Base-by-base conservation (phyloP, 345 rosid genomes). In the Hirschfeldia incana region DNA sequence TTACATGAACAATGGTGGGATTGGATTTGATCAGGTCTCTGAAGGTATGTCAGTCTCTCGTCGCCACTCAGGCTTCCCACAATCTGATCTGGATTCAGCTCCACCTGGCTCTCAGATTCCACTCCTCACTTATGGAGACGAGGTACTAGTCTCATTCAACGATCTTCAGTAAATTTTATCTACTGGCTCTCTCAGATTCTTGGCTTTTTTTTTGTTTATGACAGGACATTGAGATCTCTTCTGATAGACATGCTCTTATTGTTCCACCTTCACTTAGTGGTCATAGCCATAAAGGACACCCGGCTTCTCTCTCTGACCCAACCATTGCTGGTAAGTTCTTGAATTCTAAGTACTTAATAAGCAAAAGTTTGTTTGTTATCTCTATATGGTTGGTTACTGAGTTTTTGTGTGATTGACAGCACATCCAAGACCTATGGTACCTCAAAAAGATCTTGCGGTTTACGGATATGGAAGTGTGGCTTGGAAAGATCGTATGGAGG, bases 401-500 rank as follows among this genome's bases (percentile, higher is more conserved):
- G n/a, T 17, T 66, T 64, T 26, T 66, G 62, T 65, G 0, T 63
- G 13, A 67, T 71, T 73, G 57, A 21, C 80, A 92, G 98, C 89
- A 85, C 91, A 90, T 87, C 91, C 97, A 1, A 88, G 98, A 73
- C 95, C 97, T 8, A 96, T 96, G 99, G 97, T 89, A 74, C 98
- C 98, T 55, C 86, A 93, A 83, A 92, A 91, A 83, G 97, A 93
- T 82, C 88, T 89, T 73, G 92, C 97, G 10, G 90, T 90, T 7
- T 96, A 93, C 80, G 98, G 98, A 10, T 93, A 91, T 69, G 98
- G 98, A 49, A 96, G 98, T 74, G 99, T 95, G 2, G 99, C 99
- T 15, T 95, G 99, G 99, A 96, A 96, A 83, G 97, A 89, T 37
- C 86, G 98, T 61, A 89, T 96, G 94, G 98, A 93, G 77, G 97